These are phyloP conservation scores for Tetrapisispora fleetii DNA, from an alignment of 805 yeast species.

Conservation along the genomic window DNA sequence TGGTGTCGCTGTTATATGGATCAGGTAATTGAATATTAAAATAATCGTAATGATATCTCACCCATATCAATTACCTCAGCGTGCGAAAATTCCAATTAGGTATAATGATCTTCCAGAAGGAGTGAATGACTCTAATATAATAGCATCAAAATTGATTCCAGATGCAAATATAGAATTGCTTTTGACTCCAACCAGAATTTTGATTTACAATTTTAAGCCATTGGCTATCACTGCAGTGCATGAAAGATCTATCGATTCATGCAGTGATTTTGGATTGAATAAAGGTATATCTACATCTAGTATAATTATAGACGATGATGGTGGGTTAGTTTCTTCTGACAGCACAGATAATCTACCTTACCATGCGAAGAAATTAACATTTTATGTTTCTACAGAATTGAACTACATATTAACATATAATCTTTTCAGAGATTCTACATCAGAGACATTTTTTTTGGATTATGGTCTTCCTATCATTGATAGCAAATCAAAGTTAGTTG, in stretches of 20 bases:
- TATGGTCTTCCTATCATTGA: conserved; percentile 23
- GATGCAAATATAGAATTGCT: conserved; percentile 20
- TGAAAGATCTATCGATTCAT: conserved; percentile 21
- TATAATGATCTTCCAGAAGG: background rate
- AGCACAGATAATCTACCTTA: conserved; percentile 5
- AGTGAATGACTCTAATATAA: background rate
- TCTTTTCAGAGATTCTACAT: conserved; percentile 17
- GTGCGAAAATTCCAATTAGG: background rate
- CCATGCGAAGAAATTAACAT: conserved; percentile 15
- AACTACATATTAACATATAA: conserved; percentile 26
- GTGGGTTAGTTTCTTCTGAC: conserved; percentile 13
- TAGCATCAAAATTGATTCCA: conserved; percentile 7
- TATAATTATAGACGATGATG: background rate
- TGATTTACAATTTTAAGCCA: conserved; percentile 27
- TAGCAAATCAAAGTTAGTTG: conserved; percentile 6
- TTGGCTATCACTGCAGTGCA: conserved; percentile 25
- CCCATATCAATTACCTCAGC: background rate
- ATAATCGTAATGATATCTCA: background rate
- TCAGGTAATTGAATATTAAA: background rate
- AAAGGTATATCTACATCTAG: conserved; percentile 11
- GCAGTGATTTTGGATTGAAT: conserved; percentile 26
- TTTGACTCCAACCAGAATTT: conserved; percentile 22
- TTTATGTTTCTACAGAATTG: conserved; percentile 23
- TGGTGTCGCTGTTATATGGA: no score
- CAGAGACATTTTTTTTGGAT: conserved; percentile 17